Evolutionary conservation across 108 stramenopile genomes (phyloP), one percentile per base, ranked within the genome.

Genomic region (Fragilaria crotonensis): DNA sequence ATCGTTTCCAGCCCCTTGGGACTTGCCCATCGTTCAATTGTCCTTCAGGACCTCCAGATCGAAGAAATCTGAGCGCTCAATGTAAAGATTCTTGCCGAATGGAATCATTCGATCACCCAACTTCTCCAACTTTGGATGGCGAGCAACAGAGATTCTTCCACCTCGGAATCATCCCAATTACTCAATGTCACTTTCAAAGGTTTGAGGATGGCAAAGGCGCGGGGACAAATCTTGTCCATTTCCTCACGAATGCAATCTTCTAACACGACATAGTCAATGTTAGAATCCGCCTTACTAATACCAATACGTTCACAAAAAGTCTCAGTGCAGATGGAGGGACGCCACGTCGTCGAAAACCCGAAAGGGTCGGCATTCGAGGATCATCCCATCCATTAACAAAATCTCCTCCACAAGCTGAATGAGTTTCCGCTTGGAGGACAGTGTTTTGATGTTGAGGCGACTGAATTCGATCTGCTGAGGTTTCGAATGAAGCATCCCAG

Each of bases 361-460:
- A 84, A 52, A 96, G 76, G 22, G 99, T 98, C 26, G 97, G 97
- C 97, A 99, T 97, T 22, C 99, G 85, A 22, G 97, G 97, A 77
- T 99, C 99, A 66, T 96, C 89, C 99, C 99, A 99, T 27, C 97
- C 97, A 18, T 84, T 65, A 3, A 96, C 94, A 49, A 65, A 54
- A 0, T 78, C 17, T 59, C 65, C 54, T 85, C 70, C 3, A 98
- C 97, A 30, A 99, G 79, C 64, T 97, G 96, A 58, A 97, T 72
- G 25, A 99, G 77, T 60, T 91, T 84, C 29, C 99, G 84, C 73
- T 99, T 99, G 52, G 84, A 85, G 33, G 93, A 64, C 19, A 95
- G 86, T 3, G 90, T 95, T 62, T 93, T 81, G 44, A 95, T 62
- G 67, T 95, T 95, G 57, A 95, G 73, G 26, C 95, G 81, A 56